Percentiles rank a stretch among this genome's conserved stretches.
These are phyloP conservation scores for Cutaneotrichosporon curvatum DNA, from an alignment of 1,284 basidiomycete species.

Conservation along the genomic window DNA sequence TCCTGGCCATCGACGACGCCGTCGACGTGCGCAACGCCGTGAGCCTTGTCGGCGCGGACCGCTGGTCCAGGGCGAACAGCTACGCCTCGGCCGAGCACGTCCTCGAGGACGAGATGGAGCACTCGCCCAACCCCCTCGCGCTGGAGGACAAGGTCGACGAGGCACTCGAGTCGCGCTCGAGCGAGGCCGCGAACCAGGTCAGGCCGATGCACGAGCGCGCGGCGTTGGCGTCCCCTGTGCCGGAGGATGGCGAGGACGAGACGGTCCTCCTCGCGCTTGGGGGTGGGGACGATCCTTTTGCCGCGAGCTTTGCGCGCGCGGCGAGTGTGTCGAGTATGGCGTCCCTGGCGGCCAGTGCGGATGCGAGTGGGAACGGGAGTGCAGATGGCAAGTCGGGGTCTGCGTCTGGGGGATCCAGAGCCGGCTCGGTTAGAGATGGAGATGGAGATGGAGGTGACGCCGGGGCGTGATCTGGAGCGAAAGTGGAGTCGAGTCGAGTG, in stretches of 20 bases:
- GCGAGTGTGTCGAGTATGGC: neutral
- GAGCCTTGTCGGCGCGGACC: constrained; percentile 22
- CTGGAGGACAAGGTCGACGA: constrained; percentile 71
- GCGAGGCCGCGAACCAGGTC: neutral
- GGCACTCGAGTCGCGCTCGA: constrained; percentile 27
- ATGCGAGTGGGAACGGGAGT: no score
- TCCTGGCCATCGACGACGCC: constrained; percentile 29
- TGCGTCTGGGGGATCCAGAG: no score
- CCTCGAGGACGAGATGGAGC: constrained; percentile 47
- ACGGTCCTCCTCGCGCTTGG: no score
- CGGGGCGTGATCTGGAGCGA: no score
- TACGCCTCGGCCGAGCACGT: neutral
- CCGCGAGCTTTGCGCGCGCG: constrained; percentile 2
- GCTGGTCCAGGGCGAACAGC: constrained; percentile 6
- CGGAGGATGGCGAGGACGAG: neutral
- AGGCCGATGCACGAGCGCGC: constrained; percentile 2
- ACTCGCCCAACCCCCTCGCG: constrained; percentile 65
- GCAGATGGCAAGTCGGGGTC: no score
- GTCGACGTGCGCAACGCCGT: constrained; percentile 37
- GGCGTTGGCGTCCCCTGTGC: neutral
- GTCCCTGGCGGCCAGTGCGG: no score
- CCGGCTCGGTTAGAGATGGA: no score
- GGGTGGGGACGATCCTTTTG: constrained; percentile 1
- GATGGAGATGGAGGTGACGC: no score
- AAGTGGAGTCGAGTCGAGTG: no score